Conservation (phyloP, 345 rosid genomes). For the Eucalyptus brandiana region DNA sequence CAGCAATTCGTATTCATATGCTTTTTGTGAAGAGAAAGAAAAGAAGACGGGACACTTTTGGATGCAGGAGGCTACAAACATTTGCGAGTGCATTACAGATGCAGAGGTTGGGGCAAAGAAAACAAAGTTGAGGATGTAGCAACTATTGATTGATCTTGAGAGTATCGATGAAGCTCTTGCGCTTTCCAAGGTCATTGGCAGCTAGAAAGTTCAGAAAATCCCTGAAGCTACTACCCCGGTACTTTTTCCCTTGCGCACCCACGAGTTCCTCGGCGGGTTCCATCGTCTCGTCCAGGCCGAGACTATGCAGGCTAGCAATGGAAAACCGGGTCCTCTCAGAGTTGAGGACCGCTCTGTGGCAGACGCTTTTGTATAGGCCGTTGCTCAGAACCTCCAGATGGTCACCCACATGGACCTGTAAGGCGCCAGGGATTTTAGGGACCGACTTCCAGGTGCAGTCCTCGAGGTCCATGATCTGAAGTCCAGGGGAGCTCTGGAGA, state of each 20-base stretch:
- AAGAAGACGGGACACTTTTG: neutral
- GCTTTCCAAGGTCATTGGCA: constrained; percentile 28
- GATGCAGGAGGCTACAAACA: neutral
- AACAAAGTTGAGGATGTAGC: neutral
- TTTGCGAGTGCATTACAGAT: no score
- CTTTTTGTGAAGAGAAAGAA: neutral
- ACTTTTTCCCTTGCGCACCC: constrained; percentile 27
- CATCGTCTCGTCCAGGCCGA: constrained; percentile 55
- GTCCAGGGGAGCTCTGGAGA: constrained; percentile 43
- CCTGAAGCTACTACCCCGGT: constrained; percentile 42
- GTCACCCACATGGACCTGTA: constrained; percentile 59
- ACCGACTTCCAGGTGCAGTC: constrained; percentile 30
- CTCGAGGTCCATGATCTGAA: constrained; percentile 24
- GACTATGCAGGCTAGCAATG: constrained; percentile 55
- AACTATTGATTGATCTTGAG: constrained; percentile 17
- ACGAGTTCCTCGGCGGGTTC: constrained; percentile 38
- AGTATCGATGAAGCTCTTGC: constrained; percentile 30
- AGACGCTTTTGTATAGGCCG: constrained; percentile 42
- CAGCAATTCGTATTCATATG: neutral
- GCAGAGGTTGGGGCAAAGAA: neutral
- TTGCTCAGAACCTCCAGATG: constrained; percentile 67
- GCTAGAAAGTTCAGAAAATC: constrained; percentile 51
- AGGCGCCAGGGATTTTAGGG: constrained; percentile 33
- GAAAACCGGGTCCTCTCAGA: constrained; percentile 30
- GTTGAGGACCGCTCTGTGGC: constrained; percentile 37